Evolutionary conservation across 805 yeast species (phyloP).

Genomic region (Nakazawaea sp.): DNA sequence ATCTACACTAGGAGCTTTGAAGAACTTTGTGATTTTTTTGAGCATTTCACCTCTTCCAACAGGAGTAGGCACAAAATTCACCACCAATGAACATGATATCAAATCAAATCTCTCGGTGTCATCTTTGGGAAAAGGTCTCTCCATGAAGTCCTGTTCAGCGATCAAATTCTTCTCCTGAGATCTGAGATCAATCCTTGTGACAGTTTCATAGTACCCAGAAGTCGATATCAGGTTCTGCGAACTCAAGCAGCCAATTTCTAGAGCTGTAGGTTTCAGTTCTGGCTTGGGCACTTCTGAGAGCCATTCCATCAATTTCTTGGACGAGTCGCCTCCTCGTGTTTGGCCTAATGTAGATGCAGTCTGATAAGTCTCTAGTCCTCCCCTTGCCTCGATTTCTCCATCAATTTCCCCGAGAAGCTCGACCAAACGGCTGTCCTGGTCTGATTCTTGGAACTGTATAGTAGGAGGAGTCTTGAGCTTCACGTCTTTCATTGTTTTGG

Average conservation of each 20-base stretch:
- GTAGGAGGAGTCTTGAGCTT: slow-evolving; percentile 15
- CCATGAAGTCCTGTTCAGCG: slow-evolving; percentile 77
- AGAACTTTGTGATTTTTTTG: slow-evolving; percentile 46
- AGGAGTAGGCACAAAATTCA: slow-evolving; percentile 81
- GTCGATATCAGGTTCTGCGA: slow-evolving; percentile 63
- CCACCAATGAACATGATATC: slow-evolving; percentile 78
- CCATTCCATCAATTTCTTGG: slow-evolving; percentile 75
- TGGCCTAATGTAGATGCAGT: slow-evolving; percentile 86
- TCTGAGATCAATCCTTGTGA: slow-evolving; percentile 69
- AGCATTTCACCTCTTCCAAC: slow-evolving; percentile 74
- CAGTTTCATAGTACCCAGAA: slow-evolving; percentile 40
- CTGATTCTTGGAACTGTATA: slow-evolving; percentile 11
- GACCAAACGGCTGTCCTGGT: slow-evolving; percentile 15
- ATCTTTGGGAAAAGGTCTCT: slow-evolving; percentile 49
- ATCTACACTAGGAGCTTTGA: slow-evolving; percentile 27
- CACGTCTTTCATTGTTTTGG: slow-evolving; percentile 11
- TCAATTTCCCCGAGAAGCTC: slow-evolving; percentile 46
- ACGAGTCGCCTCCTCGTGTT: slow-evolving; percentile 87
- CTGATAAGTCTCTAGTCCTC: slow-evolving; percentile 79
- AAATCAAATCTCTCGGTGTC: slow-evolving; percentile 48
- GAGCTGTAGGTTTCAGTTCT: slow-evolving; percentile 29
- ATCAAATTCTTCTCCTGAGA: slow-evolving; percentile 67
- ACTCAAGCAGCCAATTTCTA: slow-evolving; percentile 82
- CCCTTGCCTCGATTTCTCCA: slow-evolving; percentile 53
- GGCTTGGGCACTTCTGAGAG: slow-evolving; percentile 28